Base-by-base conservation (phyloP, 345 rosid species). In the Microthlaspi erraticum region DNA sequence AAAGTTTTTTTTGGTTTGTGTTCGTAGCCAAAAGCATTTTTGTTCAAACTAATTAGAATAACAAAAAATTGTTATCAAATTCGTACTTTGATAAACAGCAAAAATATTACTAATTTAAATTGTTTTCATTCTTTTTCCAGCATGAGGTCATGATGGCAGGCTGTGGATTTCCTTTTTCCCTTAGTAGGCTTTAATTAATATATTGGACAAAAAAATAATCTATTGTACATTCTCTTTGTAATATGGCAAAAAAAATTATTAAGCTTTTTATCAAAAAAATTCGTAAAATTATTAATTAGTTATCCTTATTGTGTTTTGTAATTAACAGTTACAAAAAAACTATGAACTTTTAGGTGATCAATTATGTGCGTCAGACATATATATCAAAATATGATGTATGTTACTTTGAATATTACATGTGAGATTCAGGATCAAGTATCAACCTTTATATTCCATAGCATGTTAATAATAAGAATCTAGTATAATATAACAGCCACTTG, bases 111-210 rank as follows among this genome's bases (percentile, higher is more conserved):
- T 49, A 33, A 7, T 54, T 56, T 2, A 17, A 38, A 56, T 14
- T 10, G 18, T 23, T 32, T 66, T 50, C 9, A 14, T 50, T 74
- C 55, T 51, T 59, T 66, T 23, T 51, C 56, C 39, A 59, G 72
- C 68, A 66, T 50, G 78, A 66, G 34, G 68, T 59, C 52, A 74
- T 74, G 78, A 74, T 74, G 68, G 41, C 68, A 42, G 12, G 61
- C 34, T 51, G 78, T 74, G 78, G 71, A 59, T 50, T 66, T 60
- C 50, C 17, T 73, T 63, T 9, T 13, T 2, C 17, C 61, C 10
- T 23, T 51, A 13, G 10, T 60, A 41, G 66, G 38, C 53, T 51
- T 73, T 66, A 18, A 39, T 8, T 31, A 18, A 19, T 51, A 1
- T 55, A 60, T 29, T 63, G n/a, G n/a, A n/a, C n/a, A n/a, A n/a